Base-by-base conservation (phyloP, 75 land plant genomes). In the Pinus taeda region DNA sequence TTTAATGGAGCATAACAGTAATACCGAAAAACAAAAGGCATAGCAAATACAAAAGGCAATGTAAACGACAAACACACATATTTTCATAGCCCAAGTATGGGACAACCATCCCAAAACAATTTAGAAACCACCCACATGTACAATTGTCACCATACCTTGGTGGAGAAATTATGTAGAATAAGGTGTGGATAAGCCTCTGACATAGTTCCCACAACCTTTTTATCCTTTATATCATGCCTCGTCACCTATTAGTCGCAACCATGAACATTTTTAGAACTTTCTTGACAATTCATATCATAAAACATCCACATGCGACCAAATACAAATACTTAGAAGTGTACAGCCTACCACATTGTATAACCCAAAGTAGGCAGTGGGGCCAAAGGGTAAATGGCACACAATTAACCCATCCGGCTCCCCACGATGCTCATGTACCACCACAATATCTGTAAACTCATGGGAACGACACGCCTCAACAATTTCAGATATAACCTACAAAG, bases 161-260 rank as follows among this genome's bases (percentile, higher is more conserved):
- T 93, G 30, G 84, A 77, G 77, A 97, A 97, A 61, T 97, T 97
- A 37, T 97, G 59, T 57, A 95, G 82, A 58, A 97, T 91, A 17
- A 97, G 75, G 79, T 93, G 98, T 36, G 99, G 99, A 75, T 91
- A 97, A 20, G 91, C 98, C 85, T 95, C 96, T 53, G 99, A 88
- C 92, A 97, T 95, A 42, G 95, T 95, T 80, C 99, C 98, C 45
- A 97, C 78, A 9, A 87, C 83, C 36, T 91, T 83, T 78, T 90
- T 97, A 80, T 97, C 99, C 79, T 95, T 97, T 21, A 95, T 95
- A 79, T 97, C 99, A 89, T 97, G 99, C 79, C 99, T 89, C 57
- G 99, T 97, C 36, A 95, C 95, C 99, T 95, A 60, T 20, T 73
- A 75, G 5, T 79, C 6, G 2, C 49, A 69, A 65, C 12, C 15